Evolutionary conservation across 2,329 filamentous ascomycete species (phyloP).

Genomic region (Nigrospora sphaerica): DNA sequence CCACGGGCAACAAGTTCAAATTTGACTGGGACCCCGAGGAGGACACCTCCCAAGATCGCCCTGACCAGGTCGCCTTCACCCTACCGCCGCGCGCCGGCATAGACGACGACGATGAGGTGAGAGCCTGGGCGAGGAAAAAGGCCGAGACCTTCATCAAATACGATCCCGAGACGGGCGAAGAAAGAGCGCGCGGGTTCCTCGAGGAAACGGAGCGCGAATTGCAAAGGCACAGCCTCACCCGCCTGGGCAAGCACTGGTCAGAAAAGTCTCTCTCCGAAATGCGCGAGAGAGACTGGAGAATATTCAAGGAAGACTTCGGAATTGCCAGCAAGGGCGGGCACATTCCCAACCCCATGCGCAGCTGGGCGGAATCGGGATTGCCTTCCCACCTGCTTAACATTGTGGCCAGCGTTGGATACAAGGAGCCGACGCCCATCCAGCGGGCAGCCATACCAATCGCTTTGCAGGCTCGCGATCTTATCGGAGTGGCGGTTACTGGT

Average conservation of each 20-base stretch:
- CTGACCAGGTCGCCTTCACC: slow-evolving; percentile 57
- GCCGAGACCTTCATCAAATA: slow-evolving; percentile 66
- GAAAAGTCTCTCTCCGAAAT: slow-evolving; percentile 90
- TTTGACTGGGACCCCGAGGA: slow-evolving; percentile 97
- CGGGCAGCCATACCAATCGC: slow-evolving; percentile 93
- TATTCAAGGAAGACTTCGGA: slow-evolving; percentile 99
- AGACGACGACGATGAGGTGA: slow-evolving; percentile 45
- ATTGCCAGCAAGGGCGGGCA: slow-evolving; percentile 88
- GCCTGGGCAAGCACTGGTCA: slow-evolving; percentile 89
- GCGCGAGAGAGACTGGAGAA: slow-evolving; percentile 97
- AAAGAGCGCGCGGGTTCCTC: slow-evolving; percentile 71
- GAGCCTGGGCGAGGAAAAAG: slow-evolving; percentile 47
- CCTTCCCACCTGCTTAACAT: slow-evolving; percentile 74
- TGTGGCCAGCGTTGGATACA: slow-evolving; percentile 79
- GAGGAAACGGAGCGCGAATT: slow-evolving; percentile 77
- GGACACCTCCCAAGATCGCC: slow-evolving; percentile 73
- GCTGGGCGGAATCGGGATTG: slow-evolving; percentile 78
- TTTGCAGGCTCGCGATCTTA: slow-evolving; percentile 86
- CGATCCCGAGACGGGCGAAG: slow-evolving; percentile 68
- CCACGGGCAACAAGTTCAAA: slow-evolving; percentile 95
- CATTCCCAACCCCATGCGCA: slow-evolving; percentile 94
- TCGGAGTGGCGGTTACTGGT: slow-evolving; percentile 94
- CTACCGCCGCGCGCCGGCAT: slow-evolving; percentile 35
- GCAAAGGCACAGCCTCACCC: slow-evolving; percentile 65
- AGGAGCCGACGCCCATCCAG: slow-evolving; percentile 86